Evolutionary conservation across 192 early-diverging fungal species (phyloP).

Genomic region (Backusella tuberculispora): DNA sequence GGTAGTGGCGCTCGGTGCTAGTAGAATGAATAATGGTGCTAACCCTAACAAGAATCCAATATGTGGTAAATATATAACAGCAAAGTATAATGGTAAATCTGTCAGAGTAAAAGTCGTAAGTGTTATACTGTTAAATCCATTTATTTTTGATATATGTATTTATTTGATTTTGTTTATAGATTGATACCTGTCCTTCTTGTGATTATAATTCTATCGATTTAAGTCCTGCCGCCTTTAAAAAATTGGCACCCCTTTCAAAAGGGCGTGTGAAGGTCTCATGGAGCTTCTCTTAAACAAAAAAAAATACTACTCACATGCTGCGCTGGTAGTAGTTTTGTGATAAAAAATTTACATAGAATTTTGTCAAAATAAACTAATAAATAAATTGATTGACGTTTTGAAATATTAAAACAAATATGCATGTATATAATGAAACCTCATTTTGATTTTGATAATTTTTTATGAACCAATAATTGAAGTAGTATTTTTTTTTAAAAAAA

Average conservation of each 20-base stretch:
- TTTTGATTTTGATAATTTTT: not conserved
- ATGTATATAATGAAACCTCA: not conserved
- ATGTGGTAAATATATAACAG: conserved; percentile 57
- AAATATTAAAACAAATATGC: not conserved
- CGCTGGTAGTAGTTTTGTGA: not conserved
- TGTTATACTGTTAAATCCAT: not conserved
- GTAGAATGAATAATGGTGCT: conserved; percentile 51
- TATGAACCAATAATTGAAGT: not conserved
- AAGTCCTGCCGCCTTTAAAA: too few species aligned
- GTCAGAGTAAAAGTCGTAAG: conserved; percentile 52
- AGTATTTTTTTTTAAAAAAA: not conserved
- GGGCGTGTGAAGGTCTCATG: not conserved
- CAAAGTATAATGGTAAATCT: conserved; percentile 34
- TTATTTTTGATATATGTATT: not conserved
- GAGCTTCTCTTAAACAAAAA: not conserved
- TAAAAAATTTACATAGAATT: not conserved
- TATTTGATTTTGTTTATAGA: not conserved
- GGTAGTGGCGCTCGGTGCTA: conserved; percentile 61
- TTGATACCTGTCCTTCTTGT: not conserved
- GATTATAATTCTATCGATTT: too few species aligned
- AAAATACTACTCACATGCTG: not conserved
- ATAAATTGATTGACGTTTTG: not conserved
- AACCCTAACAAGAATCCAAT: conserved; percentile 52
- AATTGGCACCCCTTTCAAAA: not conserved
- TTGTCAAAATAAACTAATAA: not conserved